Conservation (phyloP, 495 filamentous ascomycete species). For the Aspergillus mulundensis region DNA sequence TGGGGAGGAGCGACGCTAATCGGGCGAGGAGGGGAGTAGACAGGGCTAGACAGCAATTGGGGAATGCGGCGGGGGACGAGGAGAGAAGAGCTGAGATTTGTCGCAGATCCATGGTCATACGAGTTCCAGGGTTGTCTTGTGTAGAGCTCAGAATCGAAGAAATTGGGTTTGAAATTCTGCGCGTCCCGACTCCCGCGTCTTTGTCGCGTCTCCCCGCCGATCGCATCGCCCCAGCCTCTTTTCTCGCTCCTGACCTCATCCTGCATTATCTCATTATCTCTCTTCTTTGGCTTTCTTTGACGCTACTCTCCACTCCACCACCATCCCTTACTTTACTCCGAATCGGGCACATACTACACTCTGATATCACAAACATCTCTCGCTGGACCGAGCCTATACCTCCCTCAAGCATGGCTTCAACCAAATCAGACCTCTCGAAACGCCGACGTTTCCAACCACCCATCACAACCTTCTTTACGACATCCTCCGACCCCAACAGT, state of each 20-base stretch:
- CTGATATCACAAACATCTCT: not conserved
- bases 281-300: not conserved
- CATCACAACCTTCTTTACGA: conserved; percentile 43
- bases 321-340: not conserved
- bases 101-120: conserved; percentile 27
- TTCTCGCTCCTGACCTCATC: conserved; percentile 16
- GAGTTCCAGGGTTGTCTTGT: too few species aligned
- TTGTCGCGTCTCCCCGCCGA: conserved; percentile 19
- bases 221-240: conserved; percentile 20
- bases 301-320: not conserved
- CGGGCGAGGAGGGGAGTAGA: conserved; percentile 37
- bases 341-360: not conserved
- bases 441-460: conserved; percentile 45
- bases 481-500: conserved; percentile 11
- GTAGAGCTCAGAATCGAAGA: too few species aligned
- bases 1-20: conserved; percentile 37
- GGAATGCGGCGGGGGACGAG: conserved; percentile 22
- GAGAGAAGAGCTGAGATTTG: conserved; percentile 21
- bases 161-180: too few species aligned
- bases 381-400: not conserved
- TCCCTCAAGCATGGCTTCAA: not conserved
- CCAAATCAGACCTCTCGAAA: conserved; percentile 28
- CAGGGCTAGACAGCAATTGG: conserved; percentile 48
- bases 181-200: conserved; percentile 11
- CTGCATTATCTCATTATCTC: too few species aligned